Conservation (phyloP, 257 asterid genomes). For the Solanum acaule region DNA sequence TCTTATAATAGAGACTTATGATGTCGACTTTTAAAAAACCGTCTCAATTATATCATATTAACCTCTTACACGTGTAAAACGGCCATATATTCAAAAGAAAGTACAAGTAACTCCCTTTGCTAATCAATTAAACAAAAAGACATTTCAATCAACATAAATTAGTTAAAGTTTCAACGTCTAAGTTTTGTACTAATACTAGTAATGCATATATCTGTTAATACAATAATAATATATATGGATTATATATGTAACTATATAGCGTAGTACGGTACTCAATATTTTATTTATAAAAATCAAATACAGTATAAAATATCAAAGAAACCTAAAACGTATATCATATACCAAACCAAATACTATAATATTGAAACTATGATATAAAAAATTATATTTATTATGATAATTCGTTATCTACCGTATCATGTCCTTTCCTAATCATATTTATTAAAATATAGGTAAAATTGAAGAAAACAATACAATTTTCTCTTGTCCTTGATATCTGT, state of each 20-base stretch:
- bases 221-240: neutral
- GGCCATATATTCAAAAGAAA: neutral
- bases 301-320: too few relatives aligned
- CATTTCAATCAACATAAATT: neutral
- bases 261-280: neutral
- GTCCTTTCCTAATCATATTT: neutral
- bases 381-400: too few relatives aligned
- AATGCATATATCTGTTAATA: neutral
- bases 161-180: neutral
- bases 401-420: neutral
- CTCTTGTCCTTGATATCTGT: neutral
- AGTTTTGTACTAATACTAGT: neutral
- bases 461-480: neutral
- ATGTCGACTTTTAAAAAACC: neutral
- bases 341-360: too few relatives aligned
- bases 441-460: neutral
- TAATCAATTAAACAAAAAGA: neutral
- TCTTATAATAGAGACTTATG: neutral
- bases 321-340: too few relatives aligned
- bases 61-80: neutral
- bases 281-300: neutral
- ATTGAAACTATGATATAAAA: neutral
- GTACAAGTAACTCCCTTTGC: neutral
- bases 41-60: neutral
- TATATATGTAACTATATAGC: too few relatives aligned